phyloP scores from a whole-genome alignment of 495 filamentous ascomycete species.

The Diplogelasinospora grovesii region DNA sequence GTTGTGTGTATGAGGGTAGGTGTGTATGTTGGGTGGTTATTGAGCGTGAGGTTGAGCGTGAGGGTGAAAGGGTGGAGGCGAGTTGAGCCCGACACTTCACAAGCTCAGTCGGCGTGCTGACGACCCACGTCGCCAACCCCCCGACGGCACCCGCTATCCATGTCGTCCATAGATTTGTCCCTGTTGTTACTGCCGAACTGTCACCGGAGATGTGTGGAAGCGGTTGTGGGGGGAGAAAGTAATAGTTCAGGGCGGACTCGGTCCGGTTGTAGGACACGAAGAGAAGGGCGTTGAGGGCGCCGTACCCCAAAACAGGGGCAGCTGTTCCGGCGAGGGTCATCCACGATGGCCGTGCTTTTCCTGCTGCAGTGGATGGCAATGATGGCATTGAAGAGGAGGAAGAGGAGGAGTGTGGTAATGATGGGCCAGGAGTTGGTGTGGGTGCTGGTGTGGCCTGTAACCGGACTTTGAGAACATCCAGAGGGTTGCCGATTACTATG shows the following conservation, averaged over 20 bases:
- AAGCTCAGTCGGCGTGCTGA: constrained; percentile 80
- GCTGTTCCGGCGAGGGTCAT: constrained; percentile 61
- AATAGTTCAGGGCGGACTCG: constrained; percentile 47
- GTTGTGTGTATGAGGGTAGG: too few relatives aligned
- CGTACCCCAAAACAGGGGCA: constrained; percentile 79
- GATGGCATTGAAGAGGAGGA: constrained; percentile 69
- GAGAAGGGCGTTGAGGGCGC: constrained; percentile 79
- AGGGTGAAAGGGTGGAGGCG: constrained; percentile 1
- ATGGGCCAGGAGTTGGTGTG: background rate
- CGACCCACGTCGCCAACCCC: constrained; percentile 71
- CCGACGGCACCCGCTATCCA: constrained; percentile 72
- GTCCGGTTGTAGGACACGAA: constrained; percentile 82
- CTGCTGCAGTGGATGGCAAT: constrained; percentile 71
- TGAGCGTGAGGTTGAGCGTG: too few relatives aligned
- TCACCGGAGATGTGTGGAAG: background rate
- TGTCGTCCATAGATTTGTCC: constrained; percentile 44
- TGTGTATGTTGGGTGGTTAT: constrained; percentile 22
- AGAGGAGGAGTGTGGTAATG: constrained; percentile 59
- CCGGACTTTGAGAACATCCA: constrained; percentile 80
- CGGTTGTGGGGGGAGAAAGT: constrained; percentile 7
- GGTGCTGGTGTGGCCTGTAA: constrained; percentile 52
- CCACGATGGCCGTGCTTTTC: constrained; percentile 58
- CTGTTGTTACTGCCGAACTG: background rate
- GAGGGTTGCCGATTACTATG: constrained; percentile 81
- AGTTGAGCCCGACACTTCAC: constrained; percentile 78